Percentiles rank a stretch among this genome's conserved stretches.
These are phyloP conservation scores for Penicillium cinerascens DNA, from an alignment of 495 filamentous ascomycete species.

Conservation along the genomic window DNA sequence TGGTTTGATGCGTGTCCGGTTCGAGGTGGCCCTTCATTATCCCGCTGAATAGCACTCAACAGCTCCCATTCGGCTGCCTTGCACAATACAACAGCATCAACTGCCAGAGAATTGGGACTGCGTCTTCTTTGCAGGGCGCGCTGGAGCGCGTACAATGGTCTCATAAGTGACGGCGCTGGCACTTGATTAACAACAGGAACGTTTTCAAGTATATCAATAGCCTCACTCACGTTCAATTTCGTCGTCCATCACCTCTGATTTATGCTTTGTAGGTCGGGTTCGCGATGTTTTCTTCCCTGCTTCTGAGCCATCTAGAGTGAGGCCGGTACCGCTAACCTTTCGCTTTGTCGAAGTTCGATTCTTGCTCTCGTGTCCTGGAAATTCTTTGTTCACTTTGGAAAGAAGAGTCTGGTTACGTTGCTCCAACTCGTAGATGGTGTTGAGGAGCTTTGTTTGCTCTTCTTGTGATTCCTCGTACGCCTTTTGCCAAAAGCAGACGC, in stretches of 20 bases:
- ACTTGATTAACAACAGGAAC: constrained; percentile 1
- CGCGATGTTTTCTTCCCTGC: constrained; percentile 12
- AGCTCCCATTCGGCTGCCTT: constrained; percentile 23
- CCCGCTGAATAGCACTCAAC: constrained; percentile 5
- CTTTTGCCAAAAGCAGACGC: constrained; percentile 47
- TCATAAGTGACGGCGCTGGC: constrained; percentile 24
- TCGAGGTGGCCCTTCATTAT: neutral
- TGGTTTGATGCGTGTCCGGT: neutral
- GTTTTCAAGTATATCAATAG: neutral
- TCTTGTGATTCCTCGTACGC: constrained; percentile 45
- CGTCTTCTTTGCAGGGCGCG: constrained; percentile 28
- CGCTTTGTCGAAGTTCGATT: constrained; percentile 22
- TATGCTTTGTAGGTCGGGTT: neutral
- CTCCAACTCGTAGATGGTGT: constrained; percentile 42
- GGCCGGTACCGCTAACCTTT: constrained; percentile 7
- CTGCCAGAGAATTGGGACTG: constrained; percentile 17
- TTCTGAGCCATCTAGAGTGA: constrained; percentile 1
- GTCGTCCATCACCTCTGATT: neutral
- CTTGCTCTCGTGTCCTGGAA: neutral
- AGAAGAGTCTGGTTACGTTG: constrained; percentile 29
- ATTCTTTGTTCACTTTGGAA: constrained; percentile 14
- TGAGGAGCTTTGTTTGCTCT: constrained; percentile 42
- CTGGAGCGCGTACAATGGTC: constrained; percentile 35
- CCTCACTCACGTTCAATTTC: neutral
- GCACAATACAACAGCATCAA: constrained; percentile 26